Evolutionary conservation across 164 flowering plant species (phyloP).

Genomic region (Macadamia tetraphylla): DNA sequence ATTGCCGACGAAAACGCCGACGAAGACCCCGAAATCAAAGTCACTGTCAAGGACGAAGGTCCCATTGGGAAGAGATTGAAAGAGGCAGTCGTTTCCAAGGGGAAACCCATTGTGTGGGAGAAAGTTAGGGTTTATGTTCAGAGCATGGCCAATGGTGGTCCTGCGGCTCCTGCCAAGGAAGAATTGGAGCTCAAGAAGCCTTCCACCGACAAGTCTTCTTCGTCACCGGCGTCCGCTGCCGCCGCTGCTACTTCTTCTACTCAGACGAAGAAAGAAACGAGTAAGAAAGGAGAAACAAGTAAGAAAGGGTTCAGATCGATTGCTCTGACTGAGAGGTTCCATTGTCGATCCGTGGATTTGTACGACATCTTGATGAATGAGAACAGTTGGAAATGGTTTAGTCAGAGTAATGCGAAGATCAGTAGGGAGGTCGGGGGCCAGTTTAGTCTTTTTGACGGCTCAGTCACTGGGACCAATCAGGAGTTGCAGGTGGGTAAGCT

Average conservation of each 20-base stretch:
- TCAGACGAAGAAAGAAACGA: constrained; percentile 24
- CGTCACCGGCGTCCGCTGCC: constrained; percentile 1
- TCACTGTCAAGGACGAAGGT: constrained; percentile 69
- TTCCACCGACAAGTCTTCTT: constrained; percentile 13
- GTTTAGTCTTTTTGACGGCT: constrained; percentile 83
- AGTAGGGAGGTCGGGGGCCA: constrained; percentile 90
- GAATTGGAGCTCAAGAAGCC: constrained; percentile 76
- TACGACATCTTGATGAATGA: constrained; percentile 98
- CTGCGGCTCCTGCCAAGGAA: constrained; percentile 84
- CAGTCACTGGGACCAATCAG: constrained; percentile 70
- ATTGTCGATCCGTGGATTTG: constrained; percentile 70
- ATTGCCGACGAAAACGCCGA: constrained; percentile 94
- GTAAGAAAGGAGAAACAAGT: constrained; percentile 40
- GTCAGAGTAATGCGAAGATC: constrained; percentile 94
- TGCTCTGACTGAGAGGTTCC: constrained; percentile 75
- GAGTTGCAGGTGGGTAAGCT: constrained; percentile 85
- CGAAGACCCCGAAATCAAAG: constrained; percentile 77
- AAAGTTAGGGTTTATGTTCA: constrained; percentile 73
- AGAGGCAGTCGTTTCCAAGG: constrained; percentile 65
- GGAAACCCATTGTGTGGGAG: constrained; percentile 63
- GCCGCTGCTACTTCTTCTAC: constrained; percentile 2
- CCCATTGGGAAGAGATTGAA: constrained; percentile 62
- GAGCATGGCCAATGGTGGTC: constrained; percentile 87
- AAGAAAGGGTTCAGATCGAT: constrained; percentile 79
- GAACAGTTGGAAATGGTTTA: constrained; percentile 96